These are phyloP conservation scores for Rubus idaeus DNA, from an alignment of 306 rosid species.

Conservation along the genomic window DNA sequence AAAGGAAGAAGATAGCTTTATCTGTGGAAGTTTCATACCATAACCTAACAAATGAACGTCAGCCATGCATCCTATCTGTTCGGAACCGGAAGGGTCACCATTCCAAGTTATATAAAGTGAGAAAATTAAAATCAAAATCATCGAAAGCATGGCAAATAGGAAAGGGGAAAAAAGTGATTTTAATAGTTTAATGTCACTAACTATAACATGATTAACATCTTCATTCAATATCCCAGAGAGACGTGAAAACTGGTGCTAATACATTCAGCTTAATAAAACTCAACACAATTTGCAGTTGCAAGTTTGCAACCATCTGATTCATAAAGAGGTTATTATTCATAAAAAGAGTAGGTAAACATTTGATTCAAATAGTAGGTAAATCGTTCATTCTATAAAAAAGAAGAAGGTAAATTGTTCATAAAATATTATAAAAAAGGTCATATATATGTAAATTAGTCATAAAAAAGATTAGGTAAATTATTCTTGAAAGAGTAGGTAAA, in stretches of 20 bases:
- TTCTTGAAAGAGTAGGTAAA: no score
- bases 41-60: conserved; percentile 8
- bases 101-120: conserved; percentile 1
- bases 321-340: no score
- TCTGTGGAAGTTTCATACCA: background rate
- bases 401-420: no score
- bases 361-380: no score
- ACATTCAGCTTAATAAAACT: background rate
- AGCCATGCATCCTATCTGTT: conserved; percentile 18
- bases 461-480: no score
- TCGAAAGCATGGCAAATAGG: background rate
- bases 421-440: no score
- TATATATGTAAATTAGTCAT: no score
- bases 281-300: background rate
- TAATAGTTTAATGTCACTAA: background rate
- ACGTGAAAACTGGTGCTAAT: background rate
- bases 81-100: conserved; percentile 19
- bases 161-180: background rate
- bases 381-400: no score
- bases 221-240: background rate
- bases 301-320: background rate
- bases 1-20: background rate
- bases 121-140: background rate
- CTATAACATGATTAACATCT: background rate
- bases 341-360: no score